Evolutionary conservation across 148 eudicot genomes (phyloP), one percentile per base, ranked within the genome.

Genomic region (Persicaria tinctoria): DNA sequence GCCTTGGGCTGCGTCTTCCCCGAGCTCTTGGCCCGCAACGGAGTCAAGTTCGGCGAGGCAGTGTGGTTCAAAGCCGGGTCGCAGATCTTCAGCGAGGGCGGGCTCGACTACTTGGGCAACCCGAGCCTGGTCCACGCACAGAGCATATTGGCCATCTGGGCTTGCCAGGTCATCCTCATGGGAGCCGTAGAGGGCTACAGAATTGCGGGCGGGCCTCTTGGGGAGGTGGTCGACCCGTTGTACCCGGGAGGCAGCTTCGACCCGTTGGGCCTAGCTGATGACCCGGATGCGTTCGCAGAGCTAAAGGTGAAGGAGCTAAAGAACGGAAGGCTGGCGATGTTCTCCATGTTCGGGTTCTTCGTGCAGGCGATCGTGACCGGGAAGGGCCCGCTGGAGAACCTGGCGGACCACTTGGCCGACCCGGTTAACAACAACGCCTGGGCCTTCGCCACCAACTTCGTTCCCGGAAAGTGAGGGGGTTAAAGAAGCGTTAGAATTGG

Each of bases 31-130:
- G 78, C 82, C 32, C 85, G 85, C 16, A 82, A 82, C 51, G 85
- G 85, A 27, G 85, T 82, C 55, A 82, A 82, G 74, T 82, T 83
- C 60, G 85, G 83, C 4, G 85, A 80, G 75, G 86, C 86, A 0
- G 81, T 83, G 8, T 83, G 81, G 86, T 80, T 83, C 79, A 80
- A 83, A 75, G 83, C 86, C 13, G 83, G 86, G 2, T 75, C 86
- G 53, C 83, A 83, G 73, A 80, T 80, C 54, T 83, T 83, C 70
- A 78, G 81, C 45, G 86, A 83, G 41, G 83, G 83, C 51, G 85
- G 85, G 13, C 78, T 83, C 49, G 85, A 83, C 72, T 82, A 79
- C 78, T 74, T 79, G 82, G 85, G 82, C 47, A 82, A 82, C 79
- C 82, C 85, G 12, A 82, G 82, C 73, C 74, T 82, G 80, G 27